Percentiles rank a stretch among this genome's conserved stretches.
phyloP scores from a whole-genome alignment of 2,329 filamentous ascomycete genomes.

The Sphaerulina musiva region DNA sequence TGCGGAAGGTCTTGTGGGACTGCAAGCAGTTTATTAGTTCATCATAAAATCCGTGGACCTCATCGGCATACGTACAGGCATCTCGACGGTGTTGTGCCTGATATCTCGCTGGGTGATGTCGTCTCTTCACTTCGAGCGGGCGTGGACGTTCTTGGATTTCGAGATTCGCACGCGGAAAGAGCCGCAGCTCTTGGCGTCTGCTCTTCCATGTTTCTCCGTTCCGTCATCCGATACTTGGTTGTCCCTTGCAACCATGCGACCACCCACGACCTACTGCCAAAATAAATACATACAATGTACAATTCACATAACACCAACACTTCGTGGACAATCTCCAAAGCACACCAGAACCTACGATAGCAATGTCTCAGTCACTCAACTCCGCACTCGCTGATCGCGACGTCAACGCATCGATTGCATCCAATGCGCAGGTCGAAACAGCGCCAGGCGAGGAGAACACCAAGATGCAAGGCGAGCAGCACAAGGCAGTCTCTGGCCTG shows the following conservation, averaged over 20 bases:
- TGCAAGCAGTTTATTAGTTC: slow-evolving; percentile 39
- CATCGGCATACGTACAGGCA: slow-evolving; percentile 29
- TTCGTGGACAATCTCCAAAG: slow-evolving; percentile 7
- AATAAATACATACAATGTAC: neutral
- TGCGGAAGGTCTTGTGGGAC: slow-evolving; percentile 99
- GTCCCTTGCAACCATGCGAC: neutral
- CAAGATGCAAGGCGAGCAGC: slow-evolving; percentile 20
- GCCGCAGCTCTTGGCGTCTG: neutral
- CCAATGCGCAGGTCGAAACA: slow-evolving; percentile 7
- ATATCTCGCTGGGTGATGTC: slow-evolving; percentile 16
- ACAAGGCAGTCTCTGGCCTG: slow-evolving; percentile 16
- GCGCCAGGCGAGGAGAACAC: slow-evolving; percentile 18
- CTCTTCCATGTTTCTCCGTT: neutral
- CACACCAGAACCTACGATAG: neutral
- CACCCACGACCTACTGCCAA: neutral
- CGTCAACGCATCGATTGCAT: slow-evolving; percentile 22
- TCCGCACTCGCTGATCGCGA: slow-evolving; percentile 25
- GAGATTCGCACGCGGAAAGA: too few species aligned
- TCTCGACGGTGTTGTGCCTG: slow-evolving; percentile 27
- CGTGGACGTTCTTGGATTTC: slow-evolving; percentile 29
- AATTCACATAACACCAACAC: neutral
- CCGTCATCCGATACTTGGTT: neutral
- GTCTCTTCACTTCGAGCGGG: neutral
- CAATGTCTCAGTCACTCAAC: slow-evolving; percentile 18
- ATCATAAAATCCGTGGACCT: neutral